phyloP scores from a whole-genome alignment of 257 asterid species.

The Ophiorrhiza pumila region DNA sequence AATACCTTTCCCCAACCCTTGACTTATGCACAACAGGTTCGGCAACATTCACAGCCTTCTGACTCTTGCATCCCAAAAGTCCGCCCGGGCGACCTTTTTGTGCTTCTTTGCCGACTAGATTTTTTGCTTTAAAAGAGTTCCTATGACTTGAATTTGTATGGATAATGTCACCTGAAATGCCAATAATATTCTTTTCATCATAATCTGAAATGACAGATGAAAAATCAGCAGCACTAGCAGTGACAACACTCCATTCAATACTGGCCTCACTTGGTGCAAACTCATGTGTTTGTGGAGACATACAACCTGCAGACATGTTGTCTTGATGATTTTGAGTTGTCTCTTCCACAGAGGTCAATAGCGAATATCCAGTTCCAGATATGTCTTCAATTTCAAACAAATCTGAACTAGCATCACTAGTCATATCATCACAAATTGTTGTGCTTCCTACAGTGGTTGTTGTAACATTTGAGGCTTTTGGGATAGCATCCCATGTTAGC shows the following conservation, averaged over 20 bases:
- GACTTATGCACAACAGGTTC: conserved; percentile 30
- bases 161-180: conserved; percentile 25
- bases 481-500: conserved; percentile 88
- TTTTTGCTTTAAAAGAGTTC: conserved; percentile 11
- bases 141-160: not conserved
- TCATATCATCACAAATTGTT: conserved; percentile 53
- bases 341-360: conserved; percentile 9
- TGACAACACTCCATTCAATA: conserved; percentile 78
- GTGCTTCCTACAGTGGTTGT: conserved; percentile 30
- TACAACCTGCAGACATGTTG: conserved; percentile 33
- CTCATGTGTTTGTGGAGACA: conserved; percentile 47
- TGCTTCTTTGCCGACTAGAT: conserved; percentile 19
- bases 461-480: conserved; percentile 30
- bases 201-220: conserved; percentile 45
- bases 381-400: conserved; percentile 75
- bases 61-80: conserved; percentile 63
- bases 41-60: conserved; percentile 53
- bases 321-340: conserved; percentile 14
- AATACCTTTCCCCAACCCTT: conserved; percentile 25
- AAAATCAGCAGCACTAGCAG: conserved; percentile 71
- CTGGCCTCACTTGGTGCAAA: conserved; percentile 82
- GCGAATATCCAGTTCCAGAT: conserved; percentile 34
- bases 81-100: conserved; percentile 34
- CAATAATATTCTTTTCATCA: conserved; percentile 31
- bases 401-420: conserved; percentile 82